Conservation (phyloP, 805 yeast species). For the Saccharomyces paradoxus region DNA sequence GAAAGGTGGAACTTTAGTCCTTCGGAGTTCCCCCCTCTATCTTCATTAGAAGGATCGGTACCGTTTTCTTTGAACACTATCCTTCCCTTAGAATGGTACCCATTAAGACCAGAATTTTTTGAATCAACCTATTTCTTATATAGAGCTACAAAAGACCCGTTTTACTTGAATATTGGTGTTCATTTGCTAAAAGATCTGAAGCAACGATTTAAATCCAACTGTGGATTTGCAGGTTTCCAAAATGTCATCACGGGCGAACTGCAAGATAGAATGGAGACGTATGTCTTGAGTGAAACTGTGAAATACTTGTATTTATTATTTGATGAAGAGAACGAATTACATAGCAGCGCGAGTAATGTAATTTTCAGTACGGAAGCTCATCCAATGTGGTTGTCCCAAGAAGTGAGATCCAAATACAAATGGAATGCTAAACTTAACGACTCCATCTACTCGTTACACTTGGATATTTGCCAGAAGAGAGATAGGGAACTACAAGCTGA, state of each 20-base stretch:
- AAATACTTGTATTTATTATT: conserved; percentile 76
- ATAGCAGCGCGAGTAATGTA: conserved; percentile 33
- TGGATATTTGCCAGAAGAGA: conserved; percentile 8
- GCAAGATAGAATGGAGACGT: conserved; percentile 86
- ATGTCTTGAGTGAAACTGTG: conserved; percentile 78
- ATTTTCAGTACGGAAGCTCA: conserved; percentile 87
- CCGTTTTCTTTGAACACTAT: neutral
- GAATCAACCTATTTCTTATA: conserved; percentile 82
- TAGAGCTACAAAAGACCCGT: conserved; percentile 78
- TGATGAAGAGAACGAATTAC: conserved; percentile 57
- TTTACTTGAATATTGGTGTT: conserved; percentile 69
- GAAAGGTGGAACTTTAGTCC: conserved; percentile 65
- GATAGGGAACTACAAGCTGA: neutral
- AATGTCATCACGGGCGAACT: conserved; percentile 53
- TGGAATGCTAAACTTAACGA: conserved; percentile 16
- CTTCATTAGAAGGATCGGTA: neutral
- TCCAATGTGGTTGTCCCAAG: conserved; percentile 63
- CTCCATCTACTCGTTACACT: conserved; percentile 9
- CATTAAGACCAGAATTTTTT: conserved; percentile 83
- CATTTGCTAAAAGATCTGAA: conserved; percentile 50
- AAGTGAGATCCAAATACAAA: conserved; percentile 25
- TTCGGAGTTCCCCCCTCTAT: neutral
- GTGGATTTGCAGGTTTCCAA: conserved; percentile 77
- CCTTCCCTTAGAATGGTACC: conserved; percentile 72
- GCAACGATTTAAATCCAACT: conserved; percentile 44